Evolutionary conservation across 305 asterid species (phyloP).

Genomic region (Fraxinus baroniana): DNA sequence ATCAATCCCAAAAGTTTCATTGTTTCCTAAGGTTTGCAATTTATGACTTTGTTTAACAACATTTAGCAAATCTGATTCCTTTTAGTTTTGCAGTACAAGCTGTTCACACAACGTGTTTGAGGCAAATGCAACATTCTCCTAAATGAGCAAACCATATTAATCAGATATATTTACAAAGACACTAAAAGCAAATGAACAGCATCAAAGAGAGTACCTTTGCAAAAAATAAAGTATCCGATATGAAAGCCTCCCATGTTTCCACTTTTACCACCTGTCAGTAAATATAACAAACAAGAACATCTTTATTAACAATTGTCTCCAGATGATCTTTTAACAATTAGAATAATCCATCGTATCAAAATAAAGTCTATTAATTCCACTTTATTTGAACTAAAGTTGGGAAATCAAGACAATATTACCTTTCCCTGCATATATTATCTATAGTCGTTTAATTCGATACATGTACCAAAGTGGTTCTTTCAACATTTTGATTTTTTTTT

Average conservation of each 20-base stretch:
- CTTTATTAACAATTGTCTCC: not conserved
- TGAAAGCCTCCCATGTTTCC: constrained; percentile 89
- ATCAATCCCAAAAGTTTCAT: not conserved
- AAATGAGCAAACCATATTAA: not conserved
- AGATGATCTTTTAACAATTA: not conserved
- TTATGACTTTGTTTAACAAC: not conserved
- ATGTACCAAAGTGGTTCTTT: not conserved
- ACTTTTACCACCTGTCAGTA: constrained; percentile 65
- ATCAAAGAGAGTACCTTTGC: constrained; percentile 57
- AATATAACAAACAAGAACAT: constrained; percentile 17
- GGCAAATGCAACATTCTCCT: not conserved
- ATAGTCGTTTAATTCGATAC: not conserved
- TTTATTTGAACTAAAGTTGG: not conserved
- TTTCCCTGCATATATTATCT: not conserved
- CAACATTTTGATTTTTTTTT: not conserved
- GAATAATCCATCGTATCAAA: not conserved
- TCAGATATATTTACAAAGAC: not conserved
- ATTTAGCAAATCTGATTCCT: not conserved
- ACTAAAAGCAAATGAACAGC: constrained; percentile 13
- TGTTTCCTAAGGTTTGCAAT: not conserved
- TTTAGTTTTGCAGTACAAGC: not conserved
- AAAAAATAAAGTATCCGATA: constrained; percentile 55
- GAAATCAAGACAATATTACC: not conserved
- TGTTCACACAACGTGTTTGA: not conserved
- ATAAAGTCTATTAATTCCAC: not conserved